These are phyloP conservation scores for Aspergillus tanneri DNA, from an alignment of 2,329 filamentous ascomycete species.

Conservation along the genomic window DNA sequence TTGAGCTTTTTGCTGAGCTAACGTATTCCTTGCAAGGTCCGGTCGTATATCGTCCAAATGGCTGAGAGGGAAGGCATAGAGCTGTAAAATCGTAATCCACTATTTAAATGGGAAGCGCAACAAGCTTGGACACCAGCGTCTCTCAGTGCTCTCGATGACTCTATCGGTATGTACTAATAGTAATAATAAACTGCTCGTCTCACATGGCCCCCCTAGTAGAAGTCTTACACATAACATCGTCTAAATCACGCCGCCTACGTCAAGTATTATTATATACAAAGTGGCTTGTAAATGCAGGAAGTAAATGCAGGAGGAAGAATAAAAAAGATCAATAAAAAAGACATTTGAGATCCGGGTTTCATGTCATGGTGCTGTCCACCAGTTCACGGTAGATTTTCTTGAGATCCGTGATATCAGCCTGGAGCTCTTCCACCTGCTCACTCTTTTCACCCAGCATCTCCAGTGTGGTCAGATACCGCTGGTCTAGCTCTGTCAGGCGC, in stretches of 20 bases:
- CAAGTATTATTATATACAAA: constrained; percentile 11
- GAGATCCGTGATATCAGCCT: constrained; percentile 83
- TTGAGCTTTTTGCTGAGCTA: too few species aligned
- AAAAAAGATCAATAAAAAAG: not conserved
- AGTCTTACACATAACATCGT: constrained; percentile 16
- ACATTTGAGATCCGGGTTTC: constrained; percentile 21
- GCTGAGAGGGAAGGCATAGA: constrained; percentile 85
- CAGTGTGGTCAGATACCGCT: constrained; percentile 83
- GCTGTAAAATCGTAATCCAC: constrained; percentile 29
- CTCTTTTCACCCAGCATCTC: constrained; percentile 97
- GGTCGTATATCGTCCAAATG: constrained; percentile 71
- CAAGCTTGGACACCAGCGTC: constrained; percentile 11
- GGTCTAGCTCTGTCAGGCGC: constrained; percentile 67
- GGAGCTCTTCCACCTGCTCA: constrained; percentile 87
- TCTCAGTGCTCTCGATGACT: too few species aligned
- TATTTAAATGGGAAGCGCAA: not conserved
- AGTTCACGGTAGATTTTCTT: constrained; percentile 96
- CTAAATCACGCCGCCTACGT: constrained; percentile 6
- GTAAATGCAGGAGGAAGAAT: not conserved
- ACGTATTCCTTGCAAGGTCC: constrained; percentile 53
- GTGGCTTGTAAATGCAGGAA: not conserved
- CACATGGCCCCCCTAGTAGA: too few species aligned
- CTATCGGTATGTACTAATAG: too few species aligned
- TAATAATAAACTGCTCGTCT: too few species aligned
- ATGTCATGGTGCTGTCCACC: constrained; percentile 78